A percentile compares a stretch with the other conserved stretches of the same genome.
Conservation (phyloP, 1,284 basidiomycete species). For the Trametes sp. region DNA sequence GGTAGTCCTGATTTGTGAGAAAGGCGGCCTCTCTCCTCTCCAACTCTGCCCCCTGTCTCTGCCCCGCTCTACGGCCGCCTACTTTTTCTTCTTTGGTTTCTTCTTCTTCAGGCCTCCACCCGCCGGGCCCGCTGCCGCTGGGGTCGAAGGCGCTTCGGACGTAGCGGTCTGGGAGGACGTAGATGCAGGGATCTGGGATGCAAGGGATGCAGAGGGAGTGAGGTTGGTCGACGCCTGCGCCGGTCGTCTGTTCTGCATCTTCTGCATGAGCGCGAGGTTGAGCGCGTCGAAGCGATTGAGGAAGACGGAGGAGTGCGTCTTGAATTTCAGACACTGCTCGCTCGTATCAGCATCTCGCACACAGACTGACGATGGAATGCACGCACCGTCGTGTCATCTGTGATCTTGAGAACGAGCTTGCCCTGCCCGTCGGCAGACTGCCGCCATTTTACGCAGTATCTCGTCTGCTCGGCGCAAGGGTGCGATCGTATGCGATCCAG, state of each 20-base stretch:
- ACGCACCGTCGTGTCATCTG: constrained; percentile 85
- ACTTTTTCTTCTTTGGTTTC: constrained; percentile 64
- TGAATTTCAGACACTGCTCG: constrained; percentile 90
- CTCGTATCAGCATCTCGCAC: neutral
- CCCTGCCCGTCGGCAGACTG: constrained; percentile 64
- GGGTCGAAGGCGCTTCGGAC: constrained; percentile 34
- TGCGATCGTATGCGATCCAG: constrained; percentile 23
- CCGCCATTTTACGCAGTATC: constrained; percentile 91
- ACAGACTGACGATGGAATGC: neutral
- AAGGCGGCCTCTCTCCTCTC: neutral
- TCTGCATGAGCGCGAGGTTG: constrained; percentile 82
- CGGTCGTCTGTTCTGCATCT: constrained; percentile 74
- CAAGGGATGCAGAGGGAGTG: constrained; percentile 10
- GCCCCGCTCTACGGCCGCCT: constrained; percentile 25
- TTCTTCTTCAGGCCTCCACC: constrained; percentile 59
- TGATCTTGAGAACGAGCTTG: constrained; percentile 90
- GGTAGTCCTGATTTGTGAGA: constrained; percentile 20
- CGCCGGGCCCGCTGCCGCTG: constrained; percentile 33
- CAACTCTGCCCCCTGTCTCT: neutral
- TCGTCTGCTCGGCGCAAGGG: constrained; percentile 59
- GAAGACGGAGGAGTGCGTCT: constrained; percentile 91
- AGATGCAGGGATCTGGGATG: constrained; percentile 7
- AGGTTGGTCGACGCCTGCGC: constrained; percentile 31
- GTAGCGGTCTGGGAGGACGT: constrained; percentile 33
- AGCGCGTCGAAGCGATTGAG: constrained; percentile 94